Evolutionary conservation across 345 rosid species (phyloP).

Genomic region (Lenwebbia sp.): DNA sequence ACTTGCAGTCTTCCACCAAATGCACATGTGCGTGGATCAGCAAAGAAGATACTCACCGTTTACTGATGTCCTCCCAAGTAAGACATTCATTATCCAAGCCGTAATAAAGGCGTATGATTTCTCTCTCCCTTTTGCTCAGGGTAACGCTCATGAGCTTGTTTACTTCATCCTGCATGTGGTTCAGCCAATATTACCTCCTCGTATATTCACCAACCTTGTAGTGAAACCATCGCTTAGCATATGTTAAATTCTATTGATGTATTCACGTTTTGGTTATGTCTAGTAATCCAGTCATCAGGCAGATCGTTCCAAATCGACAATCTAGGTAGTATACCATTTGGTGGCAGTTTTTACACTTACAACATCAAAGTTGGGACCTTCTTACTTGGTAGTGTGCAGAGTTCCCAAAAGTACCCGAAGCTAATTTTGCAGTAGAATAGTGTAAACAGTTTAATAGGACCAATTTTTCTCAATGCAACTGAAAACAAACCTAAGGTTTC

Average conservation of each 20-base stretch:
- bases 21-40: not conserved
- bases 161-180: conserved; percentile 71
- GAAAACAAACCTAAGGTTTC: not conserved
- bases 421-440: not conserved
- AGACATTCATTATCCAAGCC: conserved; percentile 75
- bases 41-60: conserved; percentile 40
- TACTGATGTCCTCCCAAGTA: conserved; percentile 98
- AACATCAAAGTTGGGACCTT: not conserved
- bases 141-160: conserved; percentile 48
- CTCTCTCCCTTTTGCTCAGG: conserved; percentile 64
- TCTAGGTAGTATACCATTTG: not conserved
- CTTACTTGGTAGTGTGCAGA: not conserved
- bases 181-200: not conserved
- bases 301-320: not conserved
- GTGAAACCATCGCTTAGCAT: not conserved
- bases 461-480: not conserved
- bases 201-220: not conserved
- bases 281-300: not conserved
- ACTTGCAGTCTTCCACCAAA: not conserved
- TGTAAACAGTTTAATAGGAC: not conserved
- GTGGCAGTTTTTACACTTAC: not conserved
- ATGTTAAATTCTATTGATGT: not conserved
- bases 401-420: not conserved
- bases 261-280: not conserved
- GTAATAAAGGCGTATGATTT: conserved; percentile 76